Conservation (phyloP, 2,329 filamentous ascomycete genomes). For the Colletotrichum costaricense region DNA sequence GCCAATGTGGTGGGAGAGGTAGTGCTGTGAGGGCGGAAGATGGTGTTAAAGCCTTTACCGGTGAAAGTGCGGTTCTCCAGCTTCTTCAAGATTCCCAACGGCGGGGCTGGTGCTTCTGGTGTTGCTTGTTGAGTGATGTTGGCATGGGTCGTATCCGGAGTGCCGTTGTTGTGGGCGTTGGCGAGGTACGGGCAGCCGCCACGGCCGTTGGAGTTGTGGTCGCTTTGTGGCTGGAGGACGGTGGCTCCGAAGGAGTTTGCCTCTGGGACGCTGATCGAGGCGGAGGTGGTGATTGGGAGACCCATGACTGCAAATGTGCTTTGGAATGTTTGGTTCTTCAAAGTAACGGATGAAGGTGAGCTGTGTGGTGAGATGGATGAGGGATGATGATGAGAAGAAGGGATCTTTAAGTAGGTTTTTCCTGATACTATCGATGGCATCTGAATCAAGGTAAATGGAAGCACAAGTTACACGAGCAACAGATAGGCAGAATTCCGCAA, state of each 20-base stretch:
- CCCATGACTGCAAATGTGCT: neutral
- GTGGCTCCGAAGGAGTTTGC: neutral
- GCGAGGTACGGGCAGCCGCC: neutral
- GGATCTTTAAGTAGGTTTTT: neutral
- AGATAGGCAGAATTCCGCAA: neutral
- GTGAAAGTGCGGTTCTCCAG: conserved; percentile 41
- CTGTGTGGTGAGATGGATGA: neutral
- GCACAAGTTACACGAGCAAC: neutral
- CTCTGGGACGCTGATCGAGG: neutral
- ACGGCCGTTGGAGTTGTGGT: neutral
- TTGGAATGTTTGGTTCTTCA: neutral
- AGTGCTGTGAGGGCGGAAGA: conserved; percentile 48
- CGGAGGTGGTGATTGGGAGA: neutral
- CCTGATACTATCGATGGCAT: no score
- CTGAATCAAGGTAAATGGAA: no score
- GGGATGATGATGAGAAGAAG: neutral
- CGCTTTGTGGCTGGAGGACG: neutral
- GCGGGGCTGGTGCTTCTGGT: neutral
- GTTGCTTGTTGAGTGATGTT: neutral
- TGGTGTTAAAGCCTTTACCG: conserved; percentile 51
- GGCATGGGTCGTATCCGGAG: neutral
- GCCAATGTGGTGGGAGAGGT: conserved; percentile 37
- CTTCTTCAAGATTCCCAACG: conserved; percentile 39
- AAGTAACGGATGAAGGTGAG: neutral
- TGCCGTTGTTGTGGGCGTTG: neutral